phyloP scores from a whole-genome alignment of 441 rosid species.

The Adansonia grandidieri region DNA sequence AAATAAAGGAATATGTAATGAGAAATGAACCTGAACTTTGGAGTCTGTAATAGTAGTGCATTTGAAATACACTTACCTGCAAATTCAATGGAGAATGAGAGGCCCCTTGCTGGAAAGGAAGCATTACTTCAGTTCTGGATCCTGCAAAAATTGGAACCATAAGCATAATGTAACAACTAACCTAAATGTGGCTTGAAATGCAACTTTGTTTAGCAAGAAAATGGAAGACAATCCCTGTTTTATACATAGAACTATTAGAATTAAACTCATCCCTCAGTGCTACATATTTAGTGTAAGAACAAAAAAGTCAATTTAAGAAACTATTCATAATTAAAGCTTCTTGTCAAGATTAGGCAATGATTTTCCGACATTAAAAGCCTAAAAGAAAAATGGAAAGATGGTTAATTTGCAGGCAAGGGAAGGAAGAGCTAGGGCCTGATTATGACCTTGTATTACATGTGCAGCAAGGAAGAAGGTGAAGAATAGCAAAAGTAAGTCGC shows the following conservation, averaged over 20 bases:
- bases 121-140: conserved; percentile 37
- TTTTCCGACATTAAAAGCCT: too few species aligned
- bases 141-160: conserved; percentile 40
- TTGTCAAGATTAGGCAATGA: too few species aligned
- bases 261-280: too few species aligned
- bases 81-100: conserved; percentile 28
- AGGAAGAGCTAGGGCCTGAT: neutral
- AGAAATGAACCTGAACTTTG: neutral
- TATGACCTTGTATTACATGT: neutral
- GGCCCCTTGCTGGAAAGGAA: conserved; percentile 27
- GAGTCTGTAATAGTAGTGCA: neutral
- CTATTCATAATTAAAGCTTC: too few species aligned
- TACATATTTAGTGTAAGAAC: too few species aligned
- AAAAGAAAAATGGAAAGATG: too few species aligned
- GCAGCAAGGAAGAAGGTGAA: neutral
- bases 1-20: neutral
- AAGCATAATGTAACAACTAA: neutral
- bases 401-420: too few species aligned
- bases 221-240: neutral
- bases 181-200: neutral
- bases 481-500: neutral
- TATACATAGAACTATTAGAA: too few species aligned
- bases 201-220: neutral
- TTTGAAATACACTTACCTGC: conserved; percentile 42
- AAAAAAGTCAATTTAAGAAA: too few species aligned